Base-by-base conservation (phyloP, 805 yeast species). In the Metschnikowia sp. region DNA sequence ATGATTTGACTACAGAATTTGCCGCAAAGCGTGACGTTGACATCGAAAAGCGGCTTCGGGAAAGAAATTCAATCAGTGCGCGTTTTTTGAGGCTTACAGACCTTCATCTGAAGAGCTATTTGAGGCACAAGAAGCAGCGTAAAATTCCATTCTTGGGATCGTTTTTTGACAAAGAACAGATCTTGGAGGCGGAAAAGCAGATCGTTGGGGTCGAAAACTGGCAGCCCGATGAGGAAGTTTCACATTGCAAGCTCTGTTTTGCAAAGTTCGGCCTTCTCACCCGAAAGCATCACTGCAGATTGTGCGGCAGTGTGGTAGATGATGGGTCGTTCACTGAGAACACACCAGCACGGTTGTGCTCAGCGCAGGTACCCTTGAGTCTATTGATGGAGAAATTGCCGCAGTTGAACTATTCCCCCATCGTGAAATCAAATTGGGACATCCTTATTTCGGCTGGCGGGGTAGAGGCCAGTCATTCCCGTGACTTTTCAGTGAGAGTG, bases 271-370 rank as follows among this genome's bases (percentile, higher is more conserved):
- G 76, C 10, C 66, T 86, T 38, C 61, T 81, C 0, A 55, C 78
- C 22, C 69, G 97, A 42, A 88, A 85, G 54, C 98, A 94, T 62
- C 99, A 92, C 63, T 94, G 99, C 64, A 70, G 98, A 33, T 64
- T 90, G 26, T 92, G 99, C 69, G 98, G 98, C 0, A 60, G 65
- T 28, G 79, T 86, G 1, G 88, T 89, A 0, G 92, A 97, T 67
- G 95, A 85, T 26, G 84, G 83, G 54, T 31, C 45, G 4, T 34
- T 36, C 22, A 44, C 11, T 7, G 11, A 37, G 28, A 55, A 49
- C 63, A 43, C 67, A 50, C 41, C 76, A 72, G 8, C 83, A 70
- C 11, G 57, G 35, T 50, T 56, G 18, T 92, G 99, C 62, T 89
- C 97, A 0, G 79, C 82, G 60, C 80, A 81, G 46, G 83, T 88